These are phyloP conservation scores for Yamagishiella unicocca DNA, from an alignment of 139 green algal species.

Conservation along the genomic window DNA sequence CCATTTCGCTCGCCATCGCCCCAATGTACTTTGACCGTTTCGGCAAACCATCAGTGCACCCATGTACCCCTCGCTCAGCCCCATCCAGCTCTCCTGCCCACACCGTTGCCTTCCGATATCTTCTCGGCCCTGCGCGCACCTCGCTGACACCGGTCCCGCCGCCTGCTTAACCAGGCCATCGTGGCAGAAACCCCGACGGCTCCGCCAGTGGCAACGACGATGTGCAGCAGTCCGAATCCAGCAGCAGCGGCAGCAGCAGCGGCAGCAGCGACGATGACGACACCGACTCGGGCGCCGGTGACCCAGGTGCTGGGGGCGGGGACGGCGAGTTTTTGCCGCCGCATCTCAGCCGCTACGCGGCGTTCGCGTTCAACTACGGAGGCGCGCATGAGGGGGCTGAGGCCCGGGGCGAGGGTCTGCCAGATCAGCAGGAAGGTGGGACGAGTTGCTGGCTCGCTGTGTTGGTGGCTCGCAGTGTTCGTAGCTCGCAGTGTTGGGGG, in stretches of 20 bases:
- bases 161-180: not conserved
- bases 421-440: no score
- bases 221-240: not conserved
- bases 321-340: not conserved
- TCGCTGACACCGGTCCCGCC: not conserved
- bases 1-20: no score
- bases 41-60: no score
- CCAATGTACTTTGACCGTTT: no score
- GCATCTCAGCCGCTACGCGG: constrained; percentile 3
- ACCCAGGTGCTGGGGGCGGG: not conserved
- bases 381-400: not conserved
- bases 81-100: no score
- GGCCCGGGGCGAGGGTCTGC: not conserved
- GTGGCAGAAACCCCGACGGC: not conserved
- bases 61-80: no score
- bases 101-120: not conserved
- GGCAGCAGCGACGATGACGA: constrained; percentile 6
- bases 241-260: constrained; percentile 21
- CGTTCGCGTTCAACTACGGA: constrained; percentile 55
- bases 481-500: no score
- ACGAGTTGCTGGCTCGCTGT: no score
- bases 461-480: no score
- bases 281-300: not conserved
- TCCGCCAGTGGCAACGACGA: not conserved
- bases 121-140: not conserved